Conservation (phyloP, 164 flowering plant species). For the Annona squamosa region DNA sequence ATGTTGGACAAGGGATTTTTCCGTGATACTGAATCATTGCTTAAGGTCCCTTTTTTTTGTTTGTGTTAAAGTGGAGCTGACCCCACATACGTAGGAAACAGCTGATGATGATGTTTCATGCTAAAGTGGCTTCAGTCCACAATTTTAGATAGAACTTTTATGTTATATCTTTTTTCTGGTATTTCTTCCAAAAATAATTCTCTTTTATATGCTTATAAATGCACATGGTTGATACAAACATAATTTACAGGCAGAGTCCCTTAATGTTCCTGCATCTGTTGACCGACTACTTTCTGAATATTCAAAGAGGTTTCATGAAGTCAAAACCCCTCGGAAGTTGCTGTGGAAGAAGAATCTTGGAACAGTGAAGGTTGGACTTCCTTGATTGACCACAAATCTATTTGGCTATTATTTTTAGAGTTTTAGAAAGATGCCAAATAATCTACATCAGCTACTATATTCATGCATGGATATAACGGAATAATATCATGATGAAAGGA, state of each 20-base stretch:
- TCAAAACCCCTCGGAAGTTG: constrained; percentile 94
- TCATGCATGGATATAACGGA: neutral
- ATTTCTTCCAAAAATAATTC: neutral
- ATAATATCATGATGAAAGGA: constrained; percentile 1
- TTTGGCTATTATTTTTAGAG: neutral
- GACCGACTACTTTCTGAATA: constrained; percentile 72
- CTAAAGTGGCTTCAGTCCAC: neutral
- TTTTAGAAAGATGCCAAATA: neutral
- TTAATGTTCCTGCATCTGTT: constrained; percentile 57
- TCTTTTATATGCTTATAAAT: neutral
- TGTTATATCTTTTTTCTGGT: constrained; percentile 1
- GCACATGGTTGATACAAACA: constrained; percentile 14
- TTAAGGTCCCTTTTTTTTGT: neutral
- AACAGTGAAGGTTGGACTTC: constrained; percentile 66
- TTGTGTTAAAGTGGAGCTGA: neutral
- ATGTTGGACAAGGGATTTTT: neutral
- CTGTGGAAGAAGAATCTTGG: constrained; percentile 97
- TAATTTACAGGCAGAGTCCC: constrained; percentile 65
- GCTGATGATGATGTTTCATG: neutral
- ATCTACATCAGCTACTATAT: neutral
- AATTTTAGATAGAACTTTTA: neutral
- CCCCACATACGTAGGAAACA: too few relatives aligned
- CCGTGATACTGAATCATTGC: neutral
- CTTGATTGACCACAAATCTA: neutral
- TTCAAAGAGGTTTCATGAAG: constrained; percentile 76